Evolutionary conservation across 202 grass and related monocot genomes (phyloP).

Genomic region (Eragrostis tef): DNA sequence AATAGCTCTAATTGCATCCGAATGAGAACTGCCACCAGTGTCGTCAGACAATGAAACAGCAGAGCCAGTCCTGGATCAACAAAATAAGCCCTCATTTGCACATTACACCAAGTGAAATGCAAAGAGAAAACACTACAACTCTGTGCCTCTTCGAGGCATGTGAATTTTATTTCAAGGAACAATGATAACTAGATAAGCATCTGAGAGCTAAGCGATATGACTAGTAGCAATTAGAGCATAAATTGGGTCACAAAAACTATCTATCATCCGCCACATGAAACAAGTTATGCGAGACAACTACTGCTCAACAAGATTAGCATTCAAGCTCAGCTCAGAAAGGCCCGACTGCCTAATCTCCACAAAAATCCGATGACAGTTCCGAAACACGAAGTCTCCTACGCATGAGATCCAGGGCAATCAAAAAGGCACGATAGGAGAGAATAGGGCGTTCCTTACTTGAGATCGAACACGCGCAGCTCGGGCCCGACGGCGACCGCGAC

Average conservation of each 20-base stretch:
- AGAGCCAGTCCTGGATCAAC: constrained; percentile 47
- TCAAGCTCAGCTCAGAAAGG: background rate
- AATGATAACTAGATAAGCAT: background rate
- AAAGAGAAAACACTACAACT: background rate
- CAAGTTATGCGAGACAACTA: background rate
- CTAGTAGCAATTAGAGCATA: background rate
- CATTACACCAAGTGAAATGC: background rate
- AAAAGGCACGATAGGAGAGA: background rate
- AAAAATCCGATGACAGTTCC: background rate
- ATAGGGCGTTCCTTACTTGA: constrained; percentile 57
- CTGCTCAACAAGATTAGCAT: constrained; percentile 5
- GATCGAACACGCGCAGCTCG: constrained; percentile 86
- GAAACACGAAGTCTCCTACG: background rate
- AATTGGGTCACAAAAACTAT: background rate
- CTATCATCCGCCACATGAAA: background rate
- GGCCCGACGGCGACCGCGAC: constrained; percentile 75
- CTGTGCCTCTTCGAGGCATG: background rate
- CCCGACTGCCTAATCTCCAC: background rate
- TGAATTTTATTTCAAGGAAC: background rate
- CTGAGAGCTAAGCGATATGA: background rate
- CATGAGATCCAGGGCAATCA: background rate
- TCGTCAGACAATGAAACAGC: constrained; percentile 60
- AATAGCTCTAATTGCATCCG: constrained; percentile 72
- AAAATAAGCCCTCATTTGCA: constrained; percentile 27
- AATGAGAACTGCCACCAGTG: constrained; percentile 56